Base-by-base conservation (phyloP, 768 basidiomycete genomes). In the Brasilioporus rufonigricans region DNA sequence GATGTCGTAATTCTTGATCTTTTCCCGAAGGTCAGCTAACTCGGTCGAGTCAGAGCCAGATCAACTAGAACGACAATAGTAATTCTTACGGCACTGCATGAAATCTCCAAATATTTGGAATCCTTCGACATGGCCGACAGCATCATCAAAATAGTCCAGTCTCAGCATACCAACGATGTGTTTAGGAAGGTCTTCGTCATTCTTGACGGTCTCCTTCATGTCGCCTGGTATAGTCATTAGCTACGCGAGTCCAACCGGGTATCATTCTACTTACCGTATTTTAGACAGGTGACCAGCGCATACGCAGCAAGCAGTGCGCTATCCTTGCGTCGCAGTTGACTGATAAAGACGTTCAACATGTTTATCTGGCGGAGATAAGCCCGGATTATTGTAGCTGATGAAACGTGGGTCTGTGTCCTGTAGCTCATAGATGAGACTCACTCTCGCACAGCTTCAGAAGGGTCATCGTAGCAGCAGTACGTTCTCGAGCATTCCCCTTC, bases 91-190 rank as follows among this genome's bases (percentile, higher is more conserved):
- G 4, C 61, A 33, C 36, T 55, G 51, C 61, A 66, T 65, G 6
- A 66, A 48, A 24, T 66, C 51, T 1, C 44, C 43, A 18, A 66
- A 66, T 1, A 66, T 55, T 41, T 66, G 65, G 36, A 67, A 66
- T 13, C 65, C 65, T 44, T 66, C 65, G 1, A 65, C 48, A 23
- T 5, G 45, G 12, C 65, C 65, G 0, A 67, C 51, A 13, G 65
- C 63, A 31, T 66, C 65, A 11, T 66, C 63, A 19, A 66, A 67
- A 44, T 55, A 67, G 48, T 66, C 60, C 16, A 56, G 36, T 29
- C 56, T 57, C n/a, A 65, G 44, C 65, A 66, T 66, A n/a, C 48
- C 50, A 13, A 66, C 61, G 2, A 66, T 65, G 5, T 59, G 35
- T 44, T 58, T 54, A 12, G 63, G 54, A 36, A 62, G 48, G 19